Evolutionary conservation across 1,284 basidiomycete genomes (phyloP).

Genomic region (Ustilago lituana): DNA sequence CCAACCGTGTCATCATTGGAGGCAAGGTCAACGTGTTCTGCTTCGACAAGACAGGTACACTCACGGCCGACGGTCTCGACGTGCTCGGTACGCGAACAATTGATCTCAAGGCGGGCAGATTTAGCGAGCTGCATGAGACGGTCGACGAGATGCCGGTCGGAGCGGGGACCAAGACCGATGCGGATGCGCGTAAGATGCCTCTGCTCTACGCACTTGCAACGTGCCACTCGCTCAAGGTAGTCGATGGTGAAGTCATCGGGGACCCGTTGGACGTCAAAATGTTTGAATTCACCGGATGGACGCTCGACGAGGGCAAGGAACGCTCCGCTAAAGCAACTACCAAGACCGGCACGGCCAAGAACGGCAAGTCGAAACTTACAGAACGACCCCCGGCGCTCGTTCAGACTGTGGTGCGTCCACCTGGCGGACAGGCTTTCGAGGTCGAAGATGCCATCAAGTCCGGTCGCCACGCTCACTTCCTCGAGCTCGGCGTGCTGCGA

Average conservation of each 20-base stretch:
- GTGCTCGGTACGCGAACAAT: slow-evolving; percentile 74
- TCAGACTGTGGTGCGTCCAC: slow-evolving; percentile 94
- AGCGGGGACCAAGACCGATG: slow-evolving; percentile 65
- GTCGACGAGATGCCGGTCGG: slow-evolving; percentile 82
- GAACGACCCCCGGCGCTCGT: slow-evolving; percentile 88
- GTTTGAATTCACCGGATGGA: slow-evolving; percentile 96
- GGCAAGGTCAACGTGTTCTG: slow-evolving; percentile 98
- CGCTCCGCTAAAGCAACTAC: slow-evolving; percentile 52
- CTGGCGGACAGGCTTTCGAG: slow-evolving; percentile 86
- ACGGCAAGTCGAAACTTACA: slow-evolving; percentile 68
- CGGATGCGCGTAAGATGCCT: slow-evolving; percentile 76
- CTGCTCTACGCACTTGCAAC: slow-evolving; percentile 93
- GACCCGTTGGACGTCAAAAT: slow-evolving; percentile 90
- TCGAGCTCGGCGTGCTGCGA: slow-evolving; percentile 91
- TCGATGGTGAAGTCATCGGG: slow-evolving; percentile 87
- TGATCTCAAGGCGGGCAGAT: slow-evolving; percentile 71
- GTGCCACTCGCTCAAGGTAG: slow-evolving; percentile 93
- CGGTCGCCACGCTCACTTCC: slow-evolving; percentile 88
- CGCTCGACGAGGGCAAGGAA: slow-evolving; percentile 81
- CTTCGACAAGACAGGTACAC: slow-evolving; percentile 98
- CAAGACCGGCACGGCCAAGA: slow-evolving; percentile 60
- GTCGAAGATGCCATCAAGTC: slow-evolving; percentile 88
- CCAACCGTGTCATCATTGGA: slow-evolving; percentile 92
- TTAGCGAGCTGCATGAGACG: slow-evolving; percentile 89
- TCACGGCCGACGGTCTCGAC: slow-evolving; percentile 97